Percentiles rank a stretch among this genome's conserved stretches.
phyloP scores from a whole-genome alignment of 2,329 filamentous ascomycete genomes.

The Xenosphaeropsis pyriputrescens region DNA sequence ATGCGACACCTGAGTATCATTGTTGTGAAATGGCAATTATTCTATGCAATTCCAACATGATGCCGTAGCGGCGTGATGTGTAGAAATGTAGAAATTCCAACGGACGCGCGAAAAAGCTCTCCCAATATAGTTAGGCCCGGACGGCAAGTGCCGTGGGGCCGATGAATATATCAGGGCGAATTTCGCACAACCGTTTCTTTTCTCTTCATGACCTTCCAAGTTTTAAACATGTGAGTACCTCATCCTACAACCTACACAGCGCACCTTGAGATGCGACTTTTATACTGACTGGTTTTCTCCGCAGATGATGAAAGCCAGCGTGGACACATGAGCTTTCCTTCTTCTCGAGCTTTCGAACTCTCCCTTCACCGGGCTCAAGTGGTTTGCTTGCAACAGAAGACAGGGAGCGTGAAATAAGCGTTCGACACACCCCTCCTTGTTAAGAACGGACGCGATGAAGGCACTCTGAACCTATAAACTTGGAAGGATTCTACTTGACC shows the following conservation, averaged over 20 bases:
- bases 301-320: slow-evolving; percentile 99
- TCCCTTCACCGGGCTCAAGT: slow-evolving; percentile 82
- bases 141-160: no score
- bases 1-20: no score
- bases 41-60: no score
- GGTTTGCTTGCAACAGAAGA: slow-evolving; percentile 54
- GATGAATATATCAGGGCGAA: not conserved
- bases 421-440: slow-evolving; percentile 98
- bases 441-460: slow-evolving; percentile 91
- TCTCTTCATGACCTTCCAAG: slow-evolving; percentile 88
- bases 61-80: no score
- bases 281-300: slow-evolving; percentile 8
- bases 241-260: not conserved
- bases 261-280: slow-evolving; percentile 21
- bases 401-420: slow-evolving; percentile 87
- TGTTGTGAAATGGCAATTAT: no score
- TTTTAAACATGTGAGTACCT: slow-evolving; percentile 81
- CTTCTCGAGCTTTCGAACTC: slow-evolving; percentile 58
- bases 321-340: slow-evolving; percentile 81
- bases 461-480: slow-evolving; percentile 72
- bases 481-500: slow-evolving; percentile 27
- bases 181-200: slow-evolving; percentile 18
- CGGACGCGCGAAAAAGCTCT: slow-evolving; percentile 7
- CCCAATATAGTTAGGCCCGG: slow-evolving; percentile 9
- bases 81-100: no score